phyloP scores from a whole-genome alignment of 768 basidiomycete species.

The Suillus sp. region DNA sequence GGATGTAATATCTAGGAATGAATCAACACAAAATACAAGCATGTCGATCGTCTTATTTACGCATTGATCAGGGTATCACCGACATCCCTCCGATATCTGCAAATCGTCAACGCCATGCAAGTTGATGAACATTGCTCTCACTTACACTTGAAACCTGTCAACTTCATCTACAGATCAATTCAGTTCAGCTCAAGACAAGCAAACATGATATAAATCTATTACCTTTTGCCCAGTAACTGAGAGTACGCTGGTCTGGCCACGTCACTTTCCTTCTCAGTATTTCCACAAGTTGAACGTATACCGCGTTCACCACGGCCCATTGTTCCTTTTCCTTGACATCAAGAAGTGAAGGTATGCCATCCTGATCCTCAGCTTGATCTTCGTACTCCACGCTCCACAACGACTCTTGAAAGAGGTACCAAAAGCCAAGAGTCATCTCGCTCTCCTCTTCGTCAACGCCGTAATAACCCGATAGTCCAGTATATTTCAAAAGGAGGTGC shows the following conservation, averaged over 20 bases:
- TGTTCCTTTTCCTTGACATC: conserved; percentile 39
- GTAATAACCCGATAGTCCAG: conserved; percentile 73
- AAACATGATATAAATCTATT: conserved; percentile 20
- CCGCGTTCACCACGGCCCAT: conserved; percentile 63
- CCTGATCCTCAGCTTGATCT: conserved; percentile 33
- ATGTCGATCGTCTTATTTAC: conserved; percentile 43
- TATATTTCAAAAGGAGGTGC: conserved; percentile 69
- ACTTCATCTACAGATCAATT: conserved; percentile 57
- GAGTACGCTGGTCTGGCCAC: conserved; percentile 56
- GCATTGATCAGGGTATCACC: conserved; percentile 89
- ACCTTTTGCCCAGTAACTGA: conserved; percentile 72
- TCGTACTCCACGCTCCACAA: conserved; percentile 71
- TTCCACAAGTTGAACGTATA: conserved; percentile 78
- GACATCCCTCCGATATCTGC: conserved; percentile 80
- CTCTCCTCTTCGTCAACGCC: conserved; percentile 87
- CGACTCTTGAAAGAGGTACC: conserved; percentile 90
- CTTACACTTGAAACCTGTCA: conserved; percentile 80
- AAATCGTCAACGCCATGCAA: conserved; percentile 12
- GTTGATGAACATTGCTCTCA: conserved; percentile 12
- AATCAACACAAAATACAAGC: conserved; percentile 14
- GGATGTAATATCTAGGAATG: conserved; percentile 72
- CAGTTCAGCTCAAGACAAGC: not conserved
- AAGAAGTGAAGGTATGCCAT: conserved; percentile 18
- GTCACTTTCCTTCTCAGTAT: conserved; percentile 72
- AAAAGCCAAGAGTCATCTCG: conserved; percentile 84